Conservation (phyloP, 2,329 filamentous ascomycete species). For the Polychaeton citri region DNA sequence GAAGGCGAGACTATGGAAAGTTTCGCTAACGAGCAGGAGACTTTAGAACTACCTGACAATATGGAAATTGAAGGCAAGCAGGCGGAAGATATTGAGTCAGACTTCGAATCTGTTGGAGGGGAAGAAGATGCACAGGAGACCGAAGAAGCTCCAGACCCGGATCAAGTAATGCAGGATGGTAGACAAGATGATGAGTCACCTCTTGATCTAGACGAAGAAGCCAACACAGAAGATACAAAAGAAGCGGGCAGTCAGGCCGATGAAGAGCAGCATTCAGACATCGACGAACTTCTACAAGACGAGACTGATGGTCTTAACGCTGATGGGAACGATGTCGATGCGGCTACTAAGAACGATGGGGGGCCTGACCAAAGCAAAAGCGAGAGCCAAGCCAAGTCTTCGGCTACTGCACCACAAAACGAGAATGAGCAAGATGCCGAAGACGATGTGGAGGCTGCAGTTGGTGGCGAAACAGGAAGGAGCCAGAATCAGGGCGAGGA, state of each 20-base stretch:
- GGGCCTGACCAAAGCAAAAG: not conserved
- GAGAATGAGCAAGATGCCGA: conserved; percentile 4
- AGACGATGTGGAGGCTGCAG: conserved; percentile 11
- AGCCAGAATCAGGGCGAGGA: conserved; percentile 31
- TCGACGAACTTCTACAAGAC: not conserved
- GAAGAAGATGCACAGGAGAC: not conserved
- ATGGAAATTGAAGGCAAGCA: conserved; percentile 66
- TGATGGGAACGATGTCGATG: conserved; percentile 5
- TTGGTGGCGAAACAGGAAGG: conserved; percentile 4
- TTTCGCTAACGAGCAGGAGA: conserved; percentile 68
- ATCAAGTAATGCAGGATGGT: conserved; percentile 36
- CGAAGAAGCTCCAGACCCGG: not conserved
- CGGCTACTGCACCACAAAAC: conserved; percentile 5
- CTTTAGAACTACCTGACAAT: conserved; percentile 73
- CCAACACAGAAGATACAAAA: conserved; percentile 9
- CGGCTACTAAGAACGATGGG: conserved; percentile 6
- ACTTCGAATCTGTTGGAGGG: not conserved
- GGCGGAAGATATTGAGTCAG: conserved; percentile 20
- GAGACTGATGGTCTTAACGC: conserved; percentile 9
- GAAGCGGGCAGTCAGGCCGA: conserved; percentile 8
- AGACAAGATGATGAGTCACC: conserved; percentile 24
- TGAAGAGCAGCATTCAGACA: conserved; percentile 19
- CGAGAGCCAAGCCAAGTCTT: not conserved
- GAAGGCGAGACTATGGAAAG: conserved; percentile 56
- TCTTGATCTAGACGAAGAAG: conserved; percentile 3